Percentiles rank a stretch among this genome's conserved stretches.
Evolutionary conservation across 2,329 filamentous ascomycete genomes (phyloP).

Genomic region (Claviceps pusilla): DNA sequence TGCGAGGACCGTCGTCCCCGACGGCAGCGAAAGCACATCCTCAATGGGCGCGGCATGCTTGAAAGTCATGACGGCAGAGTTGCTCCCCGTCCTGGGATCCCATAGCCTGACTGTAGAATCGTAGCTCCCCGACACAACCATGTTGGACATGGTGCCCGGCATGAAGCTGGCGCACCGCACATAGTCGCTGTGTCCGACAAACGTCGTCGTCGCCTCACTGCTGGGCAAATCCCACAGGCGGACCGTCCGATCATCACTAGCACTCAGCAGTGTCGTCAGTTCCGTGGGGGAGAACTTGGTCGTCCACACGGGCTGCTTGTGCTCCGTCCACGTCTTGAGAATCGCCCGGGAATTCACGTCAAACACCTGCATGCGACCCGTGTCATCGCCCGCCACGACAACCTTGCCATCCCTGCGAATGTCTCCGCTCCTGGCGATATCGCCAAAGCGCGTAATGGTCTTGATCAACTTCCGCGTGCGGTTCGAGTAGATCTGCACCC

Average conservation of each 20-base stretch:
- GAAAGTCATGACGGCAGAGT: constrained; percentile 70
- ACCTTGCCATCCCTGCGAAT: constrained; percentile 80
- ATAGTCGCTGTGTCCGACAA: constrained; percentile 82
- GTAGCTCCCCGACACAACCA: constrained; percentile 83
- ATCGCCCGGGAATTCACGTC: constrained; percentile 80
- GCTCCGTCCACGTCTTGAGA: constrained; percentile 84
- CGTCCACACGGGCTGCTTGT: constrained; percentile 87
- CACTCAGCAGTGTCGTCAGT: constrained; percentile 72
- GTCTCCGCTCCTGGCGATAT: constrained; percentile 78
- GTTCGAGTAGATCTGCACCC: constrained; percentile 86
- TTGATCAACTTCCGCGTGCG: constrained; percentile 84
- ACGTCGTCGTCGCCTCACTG: constrained; percentile 59
- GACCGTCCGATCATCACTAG: constrained; percentile 84
- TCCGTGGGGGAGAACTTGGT: constrained; percentile 86
- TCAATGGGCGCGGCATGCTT: constrained; percentile 86
- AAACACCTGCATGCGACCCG: constrained; percentile 86
- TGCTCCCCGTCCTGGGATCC: constrained; percentile 65
- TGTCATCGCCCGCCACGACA: constrained; percentile 80
- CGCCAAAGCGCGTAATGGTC: constrained; percentile 86
- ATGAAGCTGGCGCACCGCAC: constrained; percentile 79
- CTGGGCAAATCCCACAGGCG: constrained; percentile 85
- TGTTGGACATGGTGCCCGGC: constrained; percentile 54
- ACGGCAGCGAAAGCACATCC: constrained; percentile 70
- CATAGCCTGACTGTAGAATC: constrained; percentile 86
- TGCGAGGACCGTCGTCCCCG: constrained; percentile 73